A percentile compares a stretch with the other conserved stretches of the same genome.
These are phyloP conservation scores for Penicillium sp. DNA, from an alignment of 2,329 filamentous ascomycete species.

Conservation along the genomic window DNA sequence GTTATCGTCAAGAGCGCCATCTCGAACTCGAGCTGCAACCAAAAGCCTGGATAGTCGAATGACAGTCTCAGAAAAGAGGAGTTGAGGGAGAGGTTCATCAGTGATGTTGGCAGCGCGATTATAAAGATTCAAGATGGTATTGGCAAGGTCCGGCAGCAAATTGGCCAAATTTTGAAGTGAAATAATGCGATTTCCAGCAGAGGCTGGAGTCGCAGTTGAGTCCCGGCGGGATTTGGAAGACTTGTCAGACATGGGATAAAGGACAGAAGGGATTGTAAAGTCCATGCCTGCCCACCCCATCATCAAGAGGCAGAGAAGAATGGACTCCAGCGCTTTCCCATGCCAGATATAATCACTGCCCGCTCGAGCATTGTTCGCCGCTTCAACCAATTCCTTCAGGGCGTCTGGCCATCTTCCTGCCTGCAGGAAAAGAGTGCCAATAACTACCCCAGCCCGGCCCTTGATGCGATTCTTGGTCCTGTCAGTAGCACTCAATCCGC, in stretches of 20 bases:
- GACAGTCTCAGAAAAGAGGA: constrained; percentile 54
- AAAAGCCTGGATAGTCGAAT: constrained; percentile 53
- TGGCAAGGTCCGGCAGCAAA: constrained; percentile 52
- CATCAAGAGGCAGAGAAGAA: constrained; percentile 74
- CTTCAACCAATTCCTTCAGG: constrained; percentile 74
- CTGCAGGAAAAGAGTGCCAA: constrained; percentile 81
- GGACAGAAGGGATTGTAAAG: constrained; percentile 58
- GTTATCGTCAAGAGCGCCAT: constrained; percentile 48
- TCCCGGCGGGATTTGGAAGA: constrained; percentile 42
- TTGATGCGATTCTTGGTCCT: constrained; percentile 74
- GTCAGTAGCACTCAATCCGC: constrained; percentile 72
- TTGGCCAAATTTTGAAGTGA: constrained; percentile 49
- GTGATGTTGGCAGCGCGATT: constrained; percentile 49
- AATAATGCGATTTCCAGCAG: constrained; percentile 42
- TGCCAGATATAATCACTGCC: constrained; percentile 95
- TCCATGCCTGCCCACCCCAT: constrained; percentile 78
- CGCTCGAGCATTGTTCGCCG: constrained; percentile 67
- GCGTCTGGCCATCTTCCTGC: constrained; percentile 88
- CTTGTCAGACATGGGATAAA: constrained; percentile 50
- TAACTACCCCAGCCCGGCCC: constrained; percentile 69
- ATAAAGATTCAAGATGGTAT: constrained; percentile 54
- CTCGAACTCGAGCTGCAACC: constrained; percentile 47
- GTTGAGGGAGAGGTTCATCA: constrained; percentile 49
- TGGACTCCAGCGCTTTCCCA: constrained; percentile 86
- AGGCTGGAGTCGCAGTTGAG: constrained; percentile 39